A percentile compares a stretch with the other conserved stretches of the same genome.
Conservation (phyloP, 2,329 filamentous ascomycete species). For the Trichoderma sp. region DNA sequence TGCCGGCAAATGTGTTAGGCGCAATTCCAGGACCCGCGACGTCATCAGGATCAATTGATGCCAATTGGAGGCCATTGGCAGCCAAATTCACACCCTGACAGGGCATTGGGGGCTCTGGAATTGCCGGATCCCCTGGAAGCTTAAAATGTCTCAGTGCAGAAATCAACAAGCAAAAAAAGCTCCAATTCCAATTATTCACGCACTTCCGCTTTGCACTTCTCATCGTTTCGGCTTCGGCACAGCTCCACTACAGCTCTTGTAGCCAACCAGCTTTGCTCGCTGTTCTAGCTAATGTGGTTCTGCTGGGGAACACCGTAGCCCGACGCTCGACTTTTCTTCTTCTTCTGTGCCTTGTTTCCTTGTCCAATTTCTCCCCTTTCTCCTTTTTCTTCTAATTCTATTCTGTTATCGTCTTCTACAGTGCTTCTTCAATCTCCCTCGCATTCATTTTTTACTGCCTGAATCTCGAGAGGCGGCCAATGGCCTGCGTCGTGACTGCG, state of each 20-base stretch:
- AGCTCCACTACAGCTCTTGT: constrained; percentile 9
- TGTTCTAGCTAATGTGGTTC: constrained; percentile 2
- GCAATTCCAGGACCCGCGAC: not conserved
- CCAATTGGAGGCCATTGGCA: constrained; percentile 7
- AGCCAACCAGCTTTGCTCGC: constrained; percentile 15
- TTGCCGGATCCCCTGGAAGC: constrained; percentile 10
- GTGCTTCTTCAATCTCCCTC: no score
- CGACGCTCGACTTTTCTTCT: constrained; percentile 1
- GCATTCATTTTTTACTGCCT: not conserved
- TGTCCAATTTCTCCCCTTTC: not conserved
- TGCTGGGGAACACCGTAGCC: constrained; percentile 18
- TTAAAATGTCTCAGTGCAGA: constrained; percentile 10
- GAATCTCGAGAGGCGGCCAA: constrained; percentile 1
- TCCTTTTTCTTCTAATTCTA: not conserved
- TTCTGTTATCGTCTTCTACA: not conserved
- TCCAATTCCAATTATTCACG: not conserved
- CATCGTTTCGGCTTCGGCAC: not conserved
- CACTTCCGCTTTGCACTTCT: not conserved
- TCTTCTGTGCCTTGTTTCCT: not conserved
- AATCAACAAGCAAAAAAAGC: not conserved
- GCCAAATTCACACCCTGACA: not conserved
- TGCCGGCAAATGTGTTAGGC: not conserved
- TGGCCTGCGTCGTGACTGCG: constrained; percentile 17
- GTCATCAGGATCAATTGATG: not conserved
- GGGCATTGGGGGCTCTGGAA: not conserved